A percentile compares a stretch with the other conserved stretches of the same genome.
Conservation (phyloP, 164 flowering plant species). For the Aristolochia fimbriata region DNA sequence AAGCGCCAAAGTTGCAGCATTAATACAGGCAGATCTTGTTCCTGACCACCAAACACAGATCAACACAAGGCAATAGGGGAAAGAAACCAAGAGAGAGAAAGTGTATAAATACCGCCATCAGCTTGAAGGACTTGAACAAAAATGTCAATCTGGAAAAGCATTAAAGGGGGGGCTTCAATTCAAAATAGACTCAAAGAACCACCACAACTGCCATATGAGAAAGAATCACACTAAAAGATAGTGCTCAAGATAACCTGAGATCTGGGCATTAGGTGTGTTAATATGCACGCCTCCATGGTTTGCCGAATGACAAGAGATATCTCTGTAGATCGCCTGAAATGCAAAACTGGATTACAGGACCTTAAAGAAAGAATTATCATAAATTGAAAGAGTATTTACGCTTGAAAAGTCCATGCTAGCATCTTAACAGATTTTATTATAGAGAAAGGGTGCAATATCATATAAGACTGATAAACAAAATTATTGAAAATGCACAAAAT, state of each 20-base stretch:
- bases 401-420: too few relatives aligned
- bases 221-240: constrained; percentile 1
- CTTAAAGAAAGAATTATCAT: too few relatives aligned
- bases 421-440: too few relatives aligned
- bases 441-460: too few relatives aligned
- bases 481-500: too few relatives aligned
- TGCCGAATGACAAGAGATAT: constrained; percentile 92
- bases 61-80: background rate
- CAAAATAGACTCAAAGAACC: background rate
- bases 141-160: constrained; percentile 69
- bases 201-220: background rate
- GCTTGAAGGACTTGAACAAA: constrained; percentile 99
- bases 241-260: constrained; percentile 47
- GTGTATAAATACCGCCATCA: constrained; percentile 69
- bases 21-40: constrained; percentile 96
- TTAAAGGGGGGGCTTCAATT: too few relatives aligned
- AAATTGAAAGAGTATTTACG: too few relatives aligned
- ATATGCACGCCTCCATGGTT: constrained; percentile 93
- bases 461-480: too few relatives aligned
- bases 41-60: constrained; percentile 28
- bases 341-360: background rate
- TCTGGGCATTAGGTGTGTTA: constrained; percentile 89
- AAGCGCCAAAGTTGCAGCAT: constrained; percentile 97
- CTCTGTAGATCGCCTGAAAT: constrained; percentile 78
- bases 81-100: background rate